Evolutionary conservation across 2,329 filamentous ascomycete genomes (phyloP), one percentile per base, ranked within the genome.

Genomic region (Phyllosticta citriasiana): DNA sequence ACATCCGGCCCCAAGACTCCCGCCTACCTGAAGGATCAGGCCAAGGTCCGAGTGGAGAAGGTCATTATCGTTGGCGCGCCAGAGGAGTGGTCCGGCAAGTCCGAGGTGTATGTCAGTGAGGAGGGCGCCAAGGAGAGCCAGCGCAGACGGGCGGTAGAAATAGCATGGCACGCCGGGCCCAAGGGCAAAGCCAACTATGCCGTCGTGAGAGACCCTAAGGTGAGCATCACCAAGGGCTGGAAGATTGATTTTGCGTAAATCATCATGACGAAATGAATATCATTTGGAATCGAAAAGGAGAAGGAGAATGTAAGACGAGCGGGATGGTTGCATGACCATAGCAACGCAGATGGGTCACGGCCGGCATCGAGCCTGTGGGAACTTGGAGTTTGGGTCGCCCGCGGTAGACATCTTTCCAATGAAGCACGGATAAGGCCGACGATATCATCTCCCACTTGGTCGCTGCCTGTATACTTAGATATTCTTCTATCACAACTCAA

Each of bases 11-110:
- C 67, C 74, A 83, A 88, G 74, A 83, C 85, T 16, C 86, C 87
- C 50, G 80, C 82, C 35, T 97, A 91, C 79, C 76, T 92, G 64
- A 89, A 93, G 80, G 80, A 77, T 5, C 95, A 97, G 88, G 80
- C 82, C 30, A 80, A 83, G 53, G 91, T 97, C 2, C 78, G 82
- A 7, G 85, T 97, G 1, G 91, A 96, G 77, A 91, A 88, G 76
- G 82, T 97, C 60, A 80, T 97, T 55, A 68, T 99, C 56, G 85
- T 97, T 22, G 90, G 89, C 53, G 90, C 89, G 2, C 89, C 91
- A 0, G 78, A 81, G 35, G 75, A 77, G 22, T 96, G 91, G 92
- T 82, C 82, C 64, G 77, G 76, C 56, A 87, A 84, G 77, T 74
- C 71, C n/a, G 76, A 83, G 70, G 82, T 84, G 3, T 81, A 84